These are phyloP conservation scores for Boletus barrowsii DNA, from an alignment of 768 basidiomycete species.

Conservation along the genomic window DNA sequence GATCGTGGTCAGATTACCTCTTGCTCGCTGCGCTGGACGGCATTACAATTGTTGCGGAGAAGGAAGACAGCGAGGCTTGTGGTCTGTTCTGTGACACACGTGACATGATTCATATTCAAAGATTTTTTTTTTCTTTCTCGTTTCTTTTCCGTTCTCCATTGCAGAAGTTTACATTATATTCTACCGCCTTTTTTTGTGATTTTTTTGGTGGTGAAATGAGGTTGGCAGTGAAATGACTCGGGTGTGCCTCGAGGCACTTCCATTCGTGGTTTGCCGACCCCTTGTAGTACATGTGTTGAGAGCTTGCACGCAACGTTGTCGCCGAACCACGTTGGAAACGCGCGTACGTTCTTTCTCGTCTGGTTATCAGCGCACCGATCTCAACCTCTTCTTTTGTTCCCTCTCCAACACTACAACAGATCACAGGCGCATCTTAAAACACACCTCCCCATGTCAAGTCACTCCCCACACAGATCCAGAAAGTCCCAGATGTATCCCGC, in stretches of 20 bases:
- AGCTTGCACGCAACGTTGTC: slow-evolving; percentile 38
- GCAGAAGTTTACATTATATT: too few relatives aligned
- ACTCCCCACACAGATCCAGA: slow-evolving; percentile 57
- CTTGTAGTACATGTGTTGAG: slow-evolving; percentile 10
- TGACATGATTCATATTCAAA: too few relatives aligned
- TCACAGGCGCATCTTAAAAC: slow-evolving; percentile 11
- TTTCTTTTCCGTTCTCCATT: too few relatives aligned
- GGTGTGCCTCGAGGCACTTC: slow-evolving; percentile 43
- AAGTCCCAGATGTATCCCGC: slow-evolving; percentile 47
- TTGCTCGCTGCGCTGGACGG: slow-evolving; percentile 16
- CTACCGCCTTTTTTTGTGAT: too few relatives aligned
- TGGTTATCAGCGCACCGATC: slow-evolving; percentile 32
- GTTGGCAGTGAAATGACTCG: too few relatives aligned
- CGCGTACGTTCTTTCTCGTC: slow-evolving; percentile 35
- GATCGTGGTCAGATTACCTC: slow-evolving; percentile 1
- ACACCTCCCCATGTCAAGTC: slow-evolving; percentile 47
- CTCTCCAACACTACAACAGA: slow-evolving; percentile 2
- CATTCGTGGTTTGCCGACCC: slow-evolving; percentile 42
- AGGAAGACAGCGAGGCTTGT: too few relatives aligned
- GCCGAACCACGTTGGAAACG: slow-evolving; percentile 64
- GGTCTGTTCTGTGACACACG: too few relatives aligned
- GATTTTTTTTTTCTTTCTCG: too few relatives aligned
- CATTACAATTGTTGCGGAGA: neutral
- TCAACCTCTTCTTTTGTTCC: slow-evolving; percentile 32
- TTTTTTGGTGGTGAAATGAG: too few relatives aligned